A percentile compares a stretch with the other conserved stretches of the same genome.
Evolutionary conservation across 192 early-diverging fungal genomes (phyloP).

Genomic region (Piromyces finnis): DNA sequence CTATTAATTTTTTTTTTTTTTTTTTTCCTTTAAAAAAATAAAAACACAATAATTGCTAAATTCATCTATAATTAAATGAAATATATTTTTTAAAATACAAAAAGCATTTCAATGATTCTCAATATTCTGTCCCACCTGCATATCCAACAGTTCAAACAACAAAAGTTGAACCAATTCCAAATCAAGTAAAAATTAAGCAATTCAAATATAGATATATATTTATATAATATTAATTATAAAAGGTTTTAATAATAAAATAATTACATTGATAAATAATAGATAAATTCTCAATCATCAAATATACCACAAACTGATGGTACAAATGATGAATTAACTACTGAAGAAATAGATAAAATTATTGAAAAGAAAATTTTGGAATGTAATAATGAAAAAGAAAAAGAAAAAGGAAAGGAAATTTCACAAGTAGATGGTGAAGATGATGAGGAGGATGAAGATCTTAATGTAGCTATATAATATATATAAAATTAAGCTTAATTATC

Average conservation of each 20-base stretch:
- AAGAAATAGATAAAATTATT: conserved; percentile 2
- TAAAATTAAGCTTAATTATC: not conserved
- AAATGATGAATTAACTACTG: conserved; percentile 6
- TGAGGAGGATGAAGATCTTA: conserved; percentile 5
- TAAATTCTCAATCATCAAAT: not conserved
- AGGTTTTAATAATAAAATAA: too few species aligned
- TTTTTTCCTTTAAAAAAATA: not conserved
- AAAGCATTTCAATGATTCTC: not conserved
- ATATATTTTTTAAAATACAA: conserved; percentile 5
- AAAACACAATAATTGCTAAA: too few species aligned
- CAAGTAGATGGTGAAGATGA: conserved; percentile 41
- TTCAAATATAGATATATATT: too few species aligned
- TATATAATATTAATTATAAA: too few species aligned
- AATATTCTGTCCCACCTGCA: conserved; percentile 1
- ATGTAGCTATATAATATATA: conserved; percentile 2
- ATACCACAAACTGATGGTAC: conserved; percentile 17
- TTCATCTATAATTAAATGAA: conserved; percentile 18
- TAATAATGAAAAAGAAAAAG: conserved; percentile 1
- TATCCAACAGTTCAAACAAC: not conserved
- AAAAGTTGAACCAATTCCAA: not conserved
- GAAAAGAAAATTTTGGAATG: conserved; percentile 3
- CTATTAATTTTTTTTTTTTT: not conserved
- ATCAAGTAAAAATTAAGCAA: not conserved
- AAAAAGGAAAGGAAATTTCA: conserved; percentile 14
- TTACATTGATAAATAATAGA: too few species aligned